Evolutionary conservation across 768 basidiomycete genomes (phyloP), one percentile per base, ranked within the genome.

Genomic region (Termitomyces bulborhizus): DNA sequence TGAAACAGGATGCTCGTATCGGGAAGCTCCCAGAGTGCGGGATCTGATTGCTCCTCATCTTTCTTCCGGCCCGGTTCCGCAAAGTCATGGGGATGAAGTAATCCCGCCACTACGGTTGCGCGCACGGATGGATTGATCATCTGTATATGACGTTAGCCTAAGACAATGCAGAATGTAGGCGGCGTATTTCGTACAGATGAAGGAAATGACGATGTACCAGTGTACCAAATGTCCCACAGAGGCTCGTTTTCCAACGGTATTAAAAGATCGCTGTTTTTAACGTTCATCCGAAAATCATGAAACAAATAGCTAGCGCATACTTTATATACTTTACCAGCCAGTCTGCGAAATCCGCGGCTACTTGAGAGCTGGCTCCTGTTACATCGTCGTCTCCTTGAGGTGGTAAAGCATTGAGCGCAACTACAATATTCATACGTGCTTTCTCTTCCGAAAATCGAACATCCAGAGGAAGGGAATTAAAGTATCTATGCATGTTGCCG

Each of bases 1-100:
- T n/a, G n/a, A n/a, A n/a, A n/a, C n/a, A n/a, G n/a, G n/a, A n/a
- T 87, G 61, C 81, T 85, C 1, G 82, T 85, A 61, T 93, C 91
- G 0, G 89, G 85, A 41, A 88, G 75, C 45, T 79, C 73, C 73
- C 75, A 79, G 6, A 84, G 62, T 1, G 68, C 55, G 16, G 68
- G 48, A n/a, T 49, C 57, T 7, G 55, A 37, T 21, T 29, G 46
- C 12, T 45, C 54, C 26, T 56, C 27, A 15, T 46, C 45, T 7
- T 55, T 55, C 32, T 62, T 63, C 13, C 48, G 29, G 32, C 41
- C 48, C 16, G 51, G 39, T 51, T 58, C 56, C 32, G 69, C 60
- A 56, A 81, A 85, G 34, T 80, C 77, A 55, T 77, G 70, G 4
- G 88, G 85, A 53, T 80, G 72, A 27, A 85, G 63, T 11, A 91